Evolutionary conservation across 768 basidiomycete species (phyloP), one percentile per base, ranked within the genome.

Genomic region (Leccinum ochraceum): DNA sequence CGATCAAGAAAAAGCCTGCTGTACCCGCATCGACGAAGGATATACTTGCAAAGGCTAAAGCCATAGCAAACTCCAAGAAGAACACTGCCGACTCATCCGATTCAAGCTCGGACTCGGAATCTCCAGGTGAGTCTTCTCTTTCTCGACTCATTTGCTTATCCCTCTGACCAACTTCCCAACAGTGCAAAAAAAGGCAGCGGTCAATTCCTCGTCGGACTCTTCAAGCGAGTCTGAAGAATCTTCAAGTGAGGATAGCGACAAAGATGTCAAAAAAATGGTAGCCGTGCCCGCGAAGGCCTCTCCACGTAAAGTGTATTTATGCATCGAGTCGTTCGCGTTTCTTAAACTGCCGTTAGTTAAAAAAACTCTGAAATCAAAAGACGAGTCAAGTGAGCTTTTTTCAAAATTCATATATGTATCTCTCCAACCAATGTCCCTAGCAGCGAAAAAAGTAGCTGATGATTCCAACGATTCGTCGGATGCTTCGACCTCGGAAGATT

Each of bases 41-140:
- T 54, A 79, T 79, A 24, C 68, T 80, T 0, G 78, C 76, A 14
- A 83, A 79, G 66, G 79, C 76, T 42, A 75, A 74, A 59, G 63
- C 49, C n/a, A 58, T 56, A 60, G 71, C 14, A 42, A 42, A 2
- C 55, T 70, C 72, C 42, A 44, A 44, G n/a, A 44, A 44, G 44
- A 46, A 46, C 3, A 11, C 44, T 46, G 20, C 6, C 26, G 49
- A 50, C 24, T 28, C 49, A 28, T 50, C 48, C 16, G 49, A 50
- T 16, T 50, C 49, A 2, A 28, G 26, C 26, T 50, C 49, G 26
- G 49, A 28, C 3, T 28, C 49, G 0, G 49, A 50, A 4, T 26
- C 49, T 26, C n/a, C 49, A 16, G 1, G 49, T 28, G 24, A 50
- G 44, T 13, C 11, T 46, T 46, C 44, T 20, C n/a, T 46, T 46